These are phyloP conservation scores for Blastomyces percursus DNA, from an alignment of 2,329 filamentous ascomycete genomes.

Conservation along the genomic window DNA sequence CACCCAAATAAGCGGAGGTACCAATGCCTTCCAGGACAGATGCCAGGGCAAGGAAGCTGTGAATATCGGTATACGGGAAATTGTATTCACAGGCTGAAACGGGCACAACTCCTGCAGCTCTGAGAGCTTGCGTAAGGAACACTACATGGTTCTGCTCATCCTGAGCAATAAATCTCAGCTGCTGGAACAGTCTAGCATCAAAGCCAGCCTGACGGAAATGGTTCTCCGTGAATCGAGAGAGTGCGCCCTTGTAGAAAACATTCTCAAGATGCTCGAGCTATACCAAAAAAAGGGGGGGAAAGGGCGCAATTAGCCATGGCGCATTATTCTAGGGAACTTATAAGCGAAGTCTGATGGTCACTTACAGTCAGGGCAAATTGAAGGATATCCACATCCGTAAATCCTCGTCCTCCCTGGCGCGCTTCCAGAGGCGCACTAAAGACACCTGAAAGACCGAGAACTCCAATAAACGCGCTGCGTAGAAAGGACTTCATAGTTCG, in stretches of 20 bases:
- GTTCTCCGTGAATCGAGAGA: slow-evolving; percentile 45
- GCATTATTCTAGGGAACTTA: neutral
- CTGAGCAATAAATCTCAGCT: slow-evolving; percentile 44
- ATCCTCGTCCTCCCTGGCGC: neutral
- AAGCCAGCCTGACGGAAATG: slow-evolving; percentile 46
- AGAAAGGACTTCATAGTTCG: slow-evolving; percentile 13
- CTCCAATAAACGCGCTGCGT: slow-evolving; percentile 8
- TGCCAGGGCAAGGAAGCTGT: slow-evolving; percentile 43
- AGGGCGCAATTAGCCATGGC: neutral
- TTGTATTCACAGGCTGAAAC: slow-evolving; percentile 47
- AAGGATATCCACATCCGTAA: slow-evolving; percentile 14
- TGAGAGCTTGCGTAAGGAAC: slow-evolving; percentile 42
- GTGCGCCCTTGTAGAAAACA: slow-evolving; percentile 51
- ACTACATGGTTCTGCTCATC: slow-evolving; percentile 51
- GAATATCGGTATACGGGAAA: slow-evolving; percentile 41
- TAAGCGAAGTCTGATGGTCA: neutral
- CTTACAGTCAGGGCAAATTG: slow-evolving; percentile 16
- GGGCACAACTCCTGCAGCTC: slow-evolving; percentile 39
- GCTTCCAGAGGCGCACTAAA: slow-evolving; percentile 8
- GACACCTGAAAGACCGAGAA: slow-evolving; percentile 9
- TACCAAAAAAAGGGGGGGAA: too few relatives aligned
- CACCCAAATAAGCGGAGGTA: slow-evolving; percentile 51
- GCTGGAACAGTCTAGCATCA: slow-evolving; percentile 44
- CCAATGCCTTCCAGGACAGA: slow-evolving; percentile 48
- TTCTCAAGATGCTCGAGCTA: slow-evolving; percentile 48